Evolutionary conservation across 2,329 filamentous ascomycete species (phyloP), one percentile per base, ranked within the genome.

Genomic region (Ophiostoma perfectum): DNA sequence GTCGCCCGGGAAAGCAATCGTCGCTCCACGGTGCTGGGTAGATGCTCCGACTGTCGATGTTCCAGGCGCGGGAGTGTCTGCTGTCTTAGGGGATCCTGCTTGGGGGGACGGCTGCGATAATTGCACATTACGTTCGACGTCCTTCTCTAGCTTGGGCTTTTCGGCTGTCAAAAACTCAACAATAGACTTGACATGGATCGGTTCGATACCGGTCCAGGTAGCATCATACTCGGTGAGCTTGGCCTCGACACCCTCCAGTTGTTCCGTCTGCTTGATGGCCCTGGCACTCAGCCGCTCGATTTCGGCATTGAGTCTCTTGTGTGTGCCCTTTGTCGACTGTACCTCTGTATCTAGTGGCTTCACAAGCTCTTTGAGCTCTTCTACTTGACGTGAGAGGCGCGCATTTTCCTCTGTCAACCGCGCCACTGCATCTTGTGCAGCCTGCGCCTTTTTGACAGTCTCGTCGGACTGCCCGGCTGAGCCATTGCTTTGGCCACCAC

Each of bases 1-100:
- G 65, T 72, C 71, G 2, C 70, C 71, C 2, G 70, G 71, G 44
- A 72, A 72, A 0, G 39, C 38, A 9, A 68, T 42, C 3, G 67
- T 16, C 0, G 67, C 55, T 4, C 64, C 3, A 3, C n/a, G 49
- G 49, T 8, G 8, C 4, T 60, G 8, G 12, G 44, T 18, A 8
- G 60, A 16, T 8, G 64, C 18, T 8, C 14, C 39, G n/a, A 16
- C n/a, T 42, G 60, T n/a, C 3, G 14, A 3, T 52, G 49, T 18
- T n/a, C 16, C 16, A 18, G 49, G 49, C 14, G 8, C 16, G n/a
- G 49, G 4, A 49, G 45, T 1, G 18, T 18, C 12, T 67, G 65
- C 14, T 71, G 70, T 27, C 62, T n/a, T 4, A 44, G 4, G 4
- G 69, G 2, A 1, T 60, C 60, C 41, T 52, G 27, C 38, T 27